Percentiles rank a stretch among this genome's conserved stretches.
Evolutionary conservation across 805 yeast genomes (phyloP).

Genomic region (Hanseniaspora lindneri): DNA sequence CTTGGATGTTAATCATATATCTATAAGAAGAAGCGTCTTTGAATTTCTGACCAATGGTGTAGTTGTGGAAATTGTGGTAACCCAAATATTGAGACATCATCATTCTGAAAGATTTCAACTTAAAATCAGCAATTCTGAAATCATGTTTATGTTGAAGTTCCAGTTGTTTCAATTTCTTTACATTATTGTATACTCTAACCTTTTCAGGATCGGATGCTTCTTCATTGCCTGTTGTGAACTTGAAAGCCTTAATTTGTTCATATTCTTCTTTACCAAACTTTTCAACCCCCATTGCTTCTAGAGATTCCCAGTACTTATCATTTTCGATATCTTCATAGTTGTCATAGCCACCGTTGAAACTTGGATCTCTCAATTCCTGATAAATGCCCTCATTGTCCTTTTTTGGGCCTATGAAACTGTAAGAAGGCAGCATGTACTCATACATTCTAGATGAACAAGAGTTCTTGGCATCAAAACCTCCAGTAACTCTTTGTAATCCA

Average conservation of each 20-base stretch:
- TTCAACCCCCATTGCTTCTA: constrained; percentile 32
- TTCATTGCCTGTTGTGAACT: constrained; percentile 15
- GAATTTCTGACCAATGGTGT: constrained; percentile 67
- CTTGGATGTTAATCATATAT: constrained; percentile 66
- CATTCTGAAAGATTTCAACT: constrained; percentile 50
- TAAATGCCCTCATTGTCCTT: constrained; percentile 53
- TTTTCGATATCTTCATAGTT: constrained; percentile 47
- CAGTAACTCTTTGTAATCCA: constrained; percentile 83
- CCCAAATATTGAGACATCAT: constrained; percentile 70
- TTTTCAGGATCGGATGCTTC: constrained; percentile 25
- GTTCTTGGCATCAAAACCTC: constrained; percentile 86
- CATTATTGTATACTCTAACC: constrained; percentile 27
- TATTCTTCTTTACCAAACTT: constrained; percentile 26
- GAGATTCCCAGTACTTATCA: constrained; percentile 55
- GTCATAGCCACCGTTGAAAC: constrained; percentile 12
- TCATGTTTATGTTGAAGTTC: constrained; percentile 59
- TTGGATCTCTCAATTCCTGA: constrained; percentile 38
- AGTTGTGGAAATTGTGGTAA: constrained; percentile 84
- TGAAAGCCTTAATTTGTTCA: constrained; percentile 23
- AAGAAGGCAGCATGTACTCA: constrained; percentile 87
- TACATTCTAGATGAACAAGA: constrained; percentile 93
- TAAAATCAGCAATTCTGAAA: constrained; percentile 52
- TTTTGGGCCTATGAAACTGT: constrained; percentile 81
- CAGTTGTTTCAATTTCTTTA: constrained; percentile 44
- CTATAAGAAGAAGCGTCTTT: constrained; percentile 78